Base-by-base conservation (phyloP, 371 early-diverging fungal species). In the Mortierella sp. region DNA sequence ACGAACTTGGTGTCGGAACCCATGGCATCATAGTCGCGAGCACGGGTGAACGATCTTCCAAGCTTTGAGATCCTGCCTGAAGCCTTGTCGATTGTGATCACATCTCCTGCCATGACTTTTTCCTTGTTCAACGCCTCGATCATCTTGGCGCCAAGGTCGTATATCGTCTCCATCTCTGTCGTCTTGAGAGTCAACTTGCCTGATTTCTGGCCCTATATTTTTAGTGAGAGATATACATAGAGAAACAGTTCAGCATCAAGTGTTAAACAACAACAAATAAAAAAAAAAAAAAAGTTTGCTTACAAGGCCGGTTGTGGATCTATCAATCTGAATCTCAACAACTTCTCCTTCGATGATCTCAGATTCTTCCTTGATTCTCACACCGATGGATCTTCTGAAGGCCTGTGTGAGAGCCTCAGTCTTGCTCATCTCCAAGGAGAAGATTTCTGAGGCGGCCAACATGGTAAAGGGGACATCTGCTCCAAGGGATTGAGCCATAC, bases 91-190 rank as follows among this genome's bases (percentile, higher is more conserved):
- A 99, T 98, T 34, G 95, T 90, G 62, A 99, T 94, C 4, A 99
- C 96, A 82, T 99, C 99, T 43, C 98, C 99, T 32, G 96, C 95
- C 81, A 92, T 88, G 28, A 99, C 95, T 81, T 97, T 99, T 70
- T 99, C 99, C 83, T 96, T 97, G 81, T 93, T 95, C 67, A 99
- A 80, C 28, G 95, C 86, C 60, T 95, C 95, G 69, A 98, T 95
- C 98, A 99, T 99, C 84, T 98, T 99, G 61, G 93, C 92, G 5
- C 99, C 99, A 67, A 99, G 83, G 75, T 99, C 99, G 81, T 99
- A 99, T 50, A 97, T 92, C 23, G 99, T 99, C 83, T 99, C 99
- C 99, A 99, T 99, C 59, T 99, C 99, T 26, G 97, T 97, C 23
- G 99, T 99, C 83, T 99, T 99, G 37, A 99, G 79, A 46, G 97